Percentiles rank a stretch among this genome's conserved stretches.
These are phyloP conservation scores for Kwoniella dejecticola DNA, from an alignment of 768 basidiomycete genomes.

Conservation along the genomic window DNA sequence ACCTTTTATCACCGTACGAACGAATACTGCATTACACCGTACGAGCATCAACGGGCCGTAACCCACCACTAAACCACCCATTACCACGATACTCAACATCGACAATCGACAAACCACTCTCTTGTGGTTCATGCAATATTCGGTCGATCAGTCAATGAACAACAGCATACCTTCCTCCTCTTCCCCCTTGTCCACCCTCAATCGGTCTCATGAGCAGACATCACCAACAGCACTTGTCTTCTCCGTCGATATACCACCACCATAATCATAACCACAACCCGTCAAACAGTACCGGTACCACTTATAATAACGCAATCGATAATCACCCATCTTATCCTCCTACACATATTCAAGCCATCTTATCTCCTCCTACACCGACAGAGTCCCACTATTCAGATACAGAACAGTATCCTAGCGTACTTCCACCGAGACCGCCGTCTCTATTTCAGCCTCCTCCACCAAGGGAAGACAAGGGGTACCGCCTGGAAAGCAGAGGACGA, in stretches of 20 bases:
- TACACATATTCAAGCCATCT: neutral
- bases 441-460: conserved; percentile 23
- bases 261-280: conserved; percentile 12
- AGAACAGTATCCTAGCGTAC: conserved; percentile 7
- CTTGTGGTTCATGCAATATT: neutral
- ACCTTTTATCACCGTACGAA: no score
- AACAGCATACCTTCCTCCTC: neutral
- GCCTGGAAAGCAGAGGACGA: conserved; percentile 18
- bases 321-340: conserved; percentile 4
- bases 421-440: conserved; percentile 11
- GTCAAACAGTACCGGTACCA: conserved; percentile 10
- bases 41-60: neutral
- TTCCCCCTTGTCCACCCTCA: conserved; percentile 2
- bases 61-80: neutral
- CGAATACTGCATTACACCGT: neutral
- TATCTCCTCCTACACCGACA: neutral
- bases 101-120: neutral
- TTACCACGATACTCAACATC: neutral
- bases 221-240: conserved; percentile 19
- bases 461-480: conserved; percentile 18
- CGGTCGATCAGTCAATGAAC: neutral
- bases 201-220: conserved; percentile 27
- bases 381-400: neutral
- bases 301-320: neutral
- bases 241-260: conserved; percentile 15